Evolutionary conservation across 805 yeast species (phyloP), one percentile per base, ranked within the genome.

Genomic region (Saccharomycopsis malanga): DNA sequence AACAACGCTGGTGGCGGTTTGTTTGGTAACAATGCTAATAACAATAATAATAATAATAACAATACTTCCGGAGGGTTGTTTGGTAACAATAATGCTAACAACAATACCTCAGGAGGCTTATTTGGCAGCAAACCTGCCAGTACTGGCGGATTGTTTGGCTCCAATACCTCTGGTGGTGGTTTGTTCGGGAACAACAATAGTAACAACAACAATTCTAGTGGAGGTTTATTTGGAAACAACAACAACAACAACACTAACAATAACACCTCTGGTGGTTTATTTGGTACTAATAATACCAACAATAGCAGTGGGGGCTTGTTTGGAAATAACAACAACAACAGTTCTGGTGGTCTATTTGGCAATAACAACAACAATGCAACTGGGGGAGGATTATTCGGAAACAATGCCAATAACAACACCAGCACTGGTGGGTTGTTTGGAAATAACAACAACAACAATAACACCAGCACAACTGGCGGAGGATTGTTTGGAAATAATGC

Each of bases 331-430:
- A 53, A 54, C 12, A 50, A 57, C 53, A 46, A 57, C 15, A 55
- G 61, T 25, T 42, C 65, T 39, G 62, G 73, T 41, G 63, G 73
- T 24, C 57, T 72, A 27, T 73, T 75, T 58, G 77, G 77, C 22
- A 45, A 58, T 17, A 62, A 53, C 53, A 56, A 58, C 40, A 56
- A 32, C 42, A 48, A 42, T 47, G 48, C 52, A 4, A 52, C 66
- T 42, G 62, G 73, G 39, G 63, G 73, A 24, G 58, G 72, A 23
- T 73, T 74, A 29, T 73, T 75, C 58, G 77, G 77, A 23, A 46
- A 58, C 20, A 29, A 45, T 15, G 18, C 14, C 25, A 18, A 24
- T 14, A 41, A 41, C 27, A 30, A 25, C n/a, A 32, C 9, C 30
- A 46, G 50, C 34, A 52, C 56, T n/a, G 49, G 56, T 44, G 65